Percentiles rank a stretch among this genome's conserved stretches.
phyloP scores from a whole-genome alignment of 83 land plant genomes.

The Picea engelmannii region DNA sequence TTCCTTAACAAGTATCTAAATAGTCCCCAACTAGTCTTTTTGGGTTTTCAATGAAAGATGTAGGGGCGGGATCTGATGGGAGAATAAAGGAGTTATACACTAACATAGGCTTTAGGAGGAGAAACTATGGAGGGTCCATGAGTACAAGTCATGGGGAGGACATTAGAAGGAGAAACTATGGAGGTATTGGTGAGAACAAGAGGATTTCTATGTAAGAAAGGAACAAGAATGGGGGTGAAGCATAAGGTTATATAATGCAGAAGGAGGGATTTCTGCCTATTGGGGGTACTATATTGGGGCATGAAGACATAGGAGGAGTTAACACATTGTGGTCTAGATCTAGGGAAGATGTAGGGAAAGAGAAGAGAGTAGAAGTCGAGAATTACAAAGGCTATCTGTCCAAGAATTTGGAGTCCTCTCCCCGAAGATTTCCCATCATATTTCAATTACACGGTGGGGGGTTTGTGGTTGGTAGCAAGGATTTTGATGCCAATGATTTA shows the following conservation, averaged over 20 bases:
- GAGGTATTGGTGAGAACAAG: slow-evolving; percentile 1
- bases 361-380: slow-evolving; percentile 10
- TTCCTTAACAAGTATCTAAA: slow-evolving; percentile 6
- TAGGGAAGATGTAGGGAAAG: not conserved
- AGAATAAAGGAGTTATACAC: not conserved
- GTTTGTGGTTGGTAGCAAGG: slow-evolving; percentile 75
- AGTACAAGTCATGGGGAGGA: not conserved
- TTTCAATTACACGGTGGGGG: slow-evolving; percentile 94
- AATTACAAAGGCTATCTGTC: slow-evolving; percentile 77
- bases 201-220: not conserved
- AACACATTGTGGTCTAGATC: too few species aligned
- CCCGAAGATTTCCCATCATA: slow-evolving; percentile 74
- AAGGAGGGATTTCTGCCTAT: too few species aligned
- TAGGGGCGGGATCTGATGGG: not conserved
- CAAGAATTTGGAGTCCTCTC: slow-evolving; percentile 13
- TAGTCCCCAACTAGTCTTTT: not conserved
- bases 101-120: not conserved
- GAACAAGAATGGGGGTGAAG: not conserved
- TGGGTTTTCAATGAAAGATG: not conserved
- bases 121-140: slow-evolving; percentile 17
- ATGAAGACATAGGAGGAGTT: too few species aligned
- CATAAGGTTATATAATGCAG: not conserved
- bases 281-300: too few species aligned
- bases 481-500: slow-evolving; percentile 71
- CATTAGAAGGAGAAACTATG: slow-evolving; percentile 1